Base-by-base conservation (phyloP, 805 yeast species). In the Wickerhamiella allomyrinae region DNA sequence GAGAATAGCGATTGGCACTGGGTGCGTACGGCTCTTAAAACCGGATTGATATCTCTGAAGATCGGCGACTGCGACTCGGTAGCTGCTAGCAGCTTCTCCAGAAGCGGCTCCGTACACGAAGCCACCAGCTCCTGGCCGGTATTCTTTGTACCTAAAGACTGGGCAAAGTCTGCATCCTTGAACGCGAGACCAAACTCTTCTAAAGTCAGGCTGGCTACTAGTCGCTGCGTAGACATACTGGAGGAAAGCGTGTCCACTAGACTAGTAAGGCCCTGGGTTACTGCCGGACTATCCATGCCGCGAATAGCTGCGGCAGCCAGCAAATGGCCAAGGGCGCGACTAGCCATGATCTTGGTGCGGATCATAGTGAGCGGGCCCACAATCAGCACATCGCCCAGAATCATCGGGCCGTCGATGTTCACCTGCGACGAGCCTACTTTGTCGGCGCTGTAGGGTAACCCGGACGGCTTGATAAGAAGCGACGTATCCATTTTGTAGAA, bases 331-430 rank as follows among this genome's bases (percentile, higher is more conserved):
- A 79, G 67, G 0, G 93, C 91, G 27, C 63, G 65, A 0, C 95
- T 77, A 4, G 87, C 82, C 10, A 77, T 73, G 13, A 82, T 67
- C 59, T 91, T 78, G 2, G 93, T 81, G 38, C 79, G 69, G 25
- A 85, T 66, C 44, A 91, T 73, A 1, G 74, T 74, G 22, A 83
- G 87, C 37, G 69, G 61, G 0, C 94, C 95, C 25, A 91, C 76
- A 21, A 91, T 66, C 42, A 86, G 76, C 14, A 91, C 80, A 61
- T 91, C 99, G 54, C 98, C 98, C 36, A 76, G 73, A 45, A 81
- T 74, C 59, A 91, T 79, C 4, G 97, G 95, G 3, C 94, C 81
- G 62, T 91, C 99, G 45, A 91, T 87, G 57, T 89, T 86, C 40
- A 85, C 79, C 45, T 52, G 61, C 4, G 48, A 44, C 5, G 51